A percentile compares a stretch with the other conserved stretches of the same genome.
Evolutionary conservation across 2,329 filamentous ascomycete species (phyloP).

Genomic region (Aspergillus transmontanensis): DNA sequence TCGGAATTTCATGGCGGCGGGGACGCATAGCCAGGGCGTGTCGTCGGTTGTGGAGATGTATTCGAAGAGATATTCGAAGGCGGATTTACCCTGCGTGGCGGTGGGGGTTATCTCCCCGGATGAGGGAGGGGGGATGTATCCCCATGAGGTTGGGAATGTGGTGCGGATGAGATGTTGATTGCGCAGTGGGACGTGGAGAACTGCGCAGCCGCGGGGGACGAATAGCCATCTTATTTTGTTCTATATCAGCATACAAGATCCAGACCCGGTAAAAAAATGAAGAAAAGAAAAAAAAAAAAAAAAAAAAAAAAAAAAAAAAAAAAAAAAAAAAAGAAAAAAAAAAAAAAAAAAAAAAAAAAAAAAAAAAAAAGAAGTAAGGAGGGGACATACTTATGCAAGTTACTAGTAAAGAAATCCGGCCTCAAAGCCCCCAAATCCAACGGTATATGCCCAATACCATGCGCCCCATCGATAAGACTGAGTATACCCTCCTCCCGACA

Average conservation of each 20-base stretch:
- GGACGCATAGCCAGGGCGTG: slow-evolving; percentile 70
- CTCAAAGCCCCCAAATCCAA: slow-evolving; percentile 68
- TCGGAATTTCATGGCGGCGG: slow-evolving; percentile 72
- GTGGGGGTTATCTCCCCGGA: slow-evolving; percentile 27
- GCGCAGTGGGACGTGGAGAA: slow-evolving; percentile 75
- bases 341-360: no score
- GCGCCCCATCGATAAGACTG: slow-evolving; percentile 80
- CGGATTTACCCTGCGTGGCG: slow-evolving; percentile 46
- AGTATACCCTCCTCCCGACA: slow-evolving; percentile 70
- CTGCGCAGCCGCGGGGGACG: slow-evolving; percentile 75
- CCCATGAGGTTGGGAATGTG: slow-evolving; percentile 78
- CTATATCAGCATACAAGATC: no score
- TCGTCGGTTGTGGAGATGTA: slow-evolving; percentile 77
- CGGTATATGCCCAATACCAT: slow-evolving; percentile 77
- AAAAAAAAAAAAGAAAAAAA: background rate
- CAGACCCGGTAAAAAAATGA: background rate
- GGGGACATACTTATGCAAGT: slow-evolving; percentile 70
- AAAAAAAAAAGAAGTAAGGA: background rate
- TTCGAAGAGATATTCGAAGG: slow-evolving; percentile 72
- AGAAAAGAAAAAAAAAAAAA: no score
- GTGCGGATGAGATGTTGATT: slow-evolving; percentile 77
- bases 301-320: background rate
- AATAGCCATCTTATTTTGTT: slow-evolving; percentile 68
- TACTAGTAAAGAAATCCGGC: slow-evolving; percentile 84
- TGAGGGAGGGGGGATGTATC: slow-evolving; percentile 59